Evolutionary conservation across 1,284 basidiomycete genomes (phyloP), one percentile per base, ranked within the genome.

Genomic region (Puccinia coronata): DNA sequence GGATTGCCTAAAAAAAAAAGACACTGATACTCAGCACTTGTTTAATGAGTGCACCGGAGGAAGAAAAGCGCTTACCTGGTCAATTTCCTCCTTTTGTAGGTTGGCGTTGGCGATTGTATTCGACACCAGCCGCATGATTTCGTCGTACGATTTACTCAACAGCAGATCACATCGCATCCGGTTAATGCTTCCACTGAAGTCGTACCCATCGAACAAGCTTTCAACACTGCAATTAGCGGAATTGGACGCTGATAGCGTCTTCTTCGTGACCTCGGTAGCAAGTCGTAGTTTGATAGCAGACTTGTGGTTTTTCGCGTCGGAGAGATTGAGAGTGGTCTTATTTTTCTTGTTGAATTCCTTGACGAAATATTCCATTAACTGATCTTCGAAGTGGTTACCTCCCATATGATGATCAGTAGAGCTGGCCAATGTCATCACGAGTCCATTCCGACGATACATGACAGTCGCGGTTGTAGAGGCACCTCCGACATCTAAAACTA

Each of bases 261-360:
- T 92, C 88, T 99, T 99, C 57, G 95, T 96, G 86, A 96, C 92
- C 86, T 98, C 96, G 82, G 97, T 91, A 25, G 96, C 95, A 74
- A 98, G 91, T 39, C 93, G 90, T 57, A 99, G 90, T 87, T 97
- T 98, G 72, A 95, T 93, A 86, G 95, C 93, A 4, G 96, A 95
- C 31, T 97, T 93, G 85, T 91, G 90, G 87, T 96, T 84, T 47
- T 80, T 76, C 41, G 80, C 67, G 82, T 87, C 85, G 16, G 59
- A 72, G 67, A 80, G 41, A n/a, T 80, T 65, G 39, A 83, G 55
- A 20, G 84, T 84, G 73, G 83, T 90, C 87, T 96, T 96, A 55
- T 92, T 95, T 89, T 98, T 99, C 87, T 98, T 98, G 78, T 93
- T 93, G 87, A 99, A 99, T 85, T 99, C 96, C 86, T 96, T 93